Evolutionary conservation across 2,329 filamentous ascomycete species (phyloP), one percentile per base, ranked within the genome.

Genomic region (Colletotrichum spaethianum): DNA sequence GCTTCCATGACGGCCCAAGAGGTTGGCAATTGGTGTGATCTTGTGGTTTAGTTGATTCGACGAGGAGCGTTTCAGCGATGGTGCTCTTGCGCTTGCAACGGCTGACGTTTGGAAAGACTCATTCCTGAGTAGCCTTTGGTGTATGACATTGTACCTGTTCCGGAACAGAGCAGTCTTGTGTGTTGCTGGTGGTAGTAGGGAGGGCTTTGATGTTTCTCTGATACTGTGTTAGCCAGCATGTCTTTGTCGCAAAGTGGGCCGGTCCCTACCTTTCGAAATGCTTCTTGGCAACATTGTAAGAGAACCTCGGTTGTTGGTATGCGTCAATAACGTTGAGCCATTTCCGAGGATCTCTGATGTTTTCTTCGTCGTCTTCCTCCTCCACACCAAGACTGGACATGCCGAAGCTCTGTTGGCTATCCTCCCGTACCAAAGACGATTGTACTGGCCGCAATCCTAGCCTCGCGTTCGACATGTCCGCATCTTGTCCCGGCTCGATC

Each of bases 51-150:
- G 91, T 77, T 91, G 89, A 18, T 83, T 88, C 70, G 92, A 92
- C 4, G 89, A 86, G 9, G 91, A 90, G 50, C 89, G 87, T 74
- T 87, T 87, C 2, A 92, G 82, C 1, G 87, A 85, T 84, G 28
- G 86, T 84, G n/a, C 83, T 82, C 62, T 84, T 81, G 59, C 87
- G 87, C 88, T 87, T 9, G 92, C 90, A 67, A 97, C 91, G 26
- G 93, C 88, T 1, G 95, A 94, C 26, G 91, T 91, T 80, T 98
- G 95, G 77, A 99, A 99, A 26, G 94, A 92, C 81, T 98, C 95
- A 79, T 98, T 98, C 60, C 96, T 92, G 50, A 98, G 89, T 23
- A 98, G 89, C 23, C 96, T 92, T 81, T 98, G 96, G 80, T 98
- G 93, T 62, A 98, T 93, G 66, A 98, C 89, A 77, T 98, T 93